Evolutionary conservation across 1,139 yeast genomes (phyloP).

Genomic region (Eremothecium sinecaudum): DNA sequence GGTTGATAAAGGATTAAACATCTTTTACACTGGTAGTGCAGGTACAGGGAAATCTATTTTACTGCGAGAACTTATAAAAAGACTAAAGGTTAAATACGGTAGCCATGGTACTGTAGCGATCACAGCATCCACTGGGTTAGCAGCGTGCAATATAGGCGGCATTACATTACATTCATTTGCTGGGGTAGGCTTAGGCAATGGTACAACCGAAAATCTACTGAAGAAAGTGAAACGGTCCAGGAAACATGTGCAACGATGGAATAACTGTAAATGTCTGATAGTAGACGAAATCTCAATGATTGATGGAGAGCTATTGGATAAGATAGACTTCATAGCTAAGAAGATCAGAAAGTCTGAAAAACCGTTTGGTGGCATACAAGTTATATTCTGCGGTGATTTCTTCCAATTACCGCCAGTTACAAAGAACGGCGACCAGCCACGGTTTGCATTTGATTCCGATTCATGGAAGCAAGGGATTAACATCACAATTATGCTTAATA

Average conservation of each 20-base stretch:
- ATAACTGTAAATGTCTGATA: constrained; percentile 49
- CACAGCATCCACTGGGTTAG: constrained; percentile 88
- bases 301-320: constrained; percentile 64
- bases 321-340: constrained; percentile 57
- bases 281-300: constrained; percentile 90
- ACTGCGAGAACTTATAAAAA: constrained; percentile 58
- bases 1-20: constrained; percentile 51
- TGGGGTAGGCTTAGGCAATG: constrained; percentile 72
- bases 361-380: constrained; percentile 88
- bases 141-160: constrained; percentile 89
- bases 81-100: constrained; percentile 41
- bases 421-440: constrained; percentile 28
- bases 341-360: constrained; percentile 38
- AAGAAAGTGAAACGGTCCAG: constrained; percentile 49
- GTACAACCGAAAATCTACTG: constrained; percentile 36
- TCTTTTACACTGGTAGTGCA: constrained; percentile 91
- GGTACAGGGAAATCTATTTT: constrained; percentile 91
- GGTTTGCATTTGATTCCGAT: constrained; percentile 69
- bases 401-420: constrained; percentile 84
- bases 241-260: constrained; percentile 55
- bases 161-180: constrained; percentile 77
- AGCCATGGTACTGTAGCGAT: constrained; percentile 52
- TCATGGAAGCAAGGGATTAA: constrained; percentile 64
- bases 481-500: constrained; percentile 58
- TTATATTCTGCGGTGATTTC: constrained; percentile 81